These are phyloP conservation scores for Syzygium malaccense DNA, from an alignment of 441 rosid genomes.

Conservation along the genomic window DNA sequence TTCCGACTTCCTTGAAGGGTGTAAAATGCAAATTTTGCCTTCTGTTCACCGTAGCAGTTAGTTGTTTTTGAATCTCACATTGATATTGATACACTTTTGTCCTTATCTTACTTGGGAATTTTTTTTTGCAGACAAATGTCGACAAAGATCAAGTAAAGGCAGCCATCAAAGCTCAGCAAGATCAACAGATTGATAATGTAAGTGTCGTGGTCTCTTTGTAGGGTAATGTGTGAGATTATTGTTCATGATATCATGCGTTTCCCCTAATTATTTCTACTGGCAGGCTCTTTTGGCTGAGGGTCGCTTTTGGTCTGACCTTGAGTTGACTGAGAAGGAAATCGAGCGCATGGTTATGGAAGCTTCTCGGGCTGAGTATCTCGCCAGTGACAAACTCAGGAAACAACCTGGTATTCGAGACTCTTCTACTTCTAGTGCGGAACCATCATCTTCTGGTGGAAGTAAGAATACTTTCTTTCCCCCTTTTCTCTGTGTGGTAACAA, in stretches of 20 bases:
- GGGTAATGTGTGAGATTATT: not conserved
- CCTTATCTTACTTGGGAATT: not conserved
- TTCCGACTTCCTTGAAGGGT: not conserved
- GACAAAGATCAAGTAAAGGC: slow-evolving; percentile 96
- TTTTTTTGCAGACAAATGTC: slow-evolving; percentile 56
- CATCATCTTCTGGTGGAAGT: slow-evolving; percentile 53
- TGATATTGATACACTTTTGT: not conserved
- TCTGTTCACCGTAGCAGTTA: not conserved
- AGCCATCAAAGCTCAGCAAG: slow-evolving; percentile 97
- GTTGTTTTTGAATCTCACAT: not conserved
- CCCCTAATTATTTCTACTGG: not conserved
- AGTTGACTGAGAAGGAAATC: slow-evolving; percentile 93
- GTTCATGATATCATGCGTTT: not conserved
- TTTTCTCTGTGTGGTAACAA: not conserved
- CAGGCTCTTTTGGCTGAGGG: slow-evolving; percentile 98
- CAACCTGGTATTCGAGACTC: slow-evolving; percentile 58
- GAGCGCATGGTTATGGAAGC: slow-evolving; percentile 95
- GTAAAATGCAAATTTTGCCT: not conserved
- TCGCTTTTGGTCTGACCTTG: slow-evolving; percentile 84
- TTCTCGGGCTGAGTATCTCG: slow-evolving; percentile 93
- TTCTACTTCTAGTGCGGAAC: slow-evolving; percentile 81
- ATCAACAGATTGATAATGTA: slow-evolving; percentile 88
- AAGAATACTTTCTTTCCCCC: not conserved
- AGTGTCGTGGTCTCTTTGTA: slow-evolving; percentile 10
- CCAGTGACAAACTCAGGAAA: slow-evolving; percentile 50